phyloP scores from a whole-genome alignment of 192 early-diverging fungal genomes.

The Coemansia sp. region DNA sequence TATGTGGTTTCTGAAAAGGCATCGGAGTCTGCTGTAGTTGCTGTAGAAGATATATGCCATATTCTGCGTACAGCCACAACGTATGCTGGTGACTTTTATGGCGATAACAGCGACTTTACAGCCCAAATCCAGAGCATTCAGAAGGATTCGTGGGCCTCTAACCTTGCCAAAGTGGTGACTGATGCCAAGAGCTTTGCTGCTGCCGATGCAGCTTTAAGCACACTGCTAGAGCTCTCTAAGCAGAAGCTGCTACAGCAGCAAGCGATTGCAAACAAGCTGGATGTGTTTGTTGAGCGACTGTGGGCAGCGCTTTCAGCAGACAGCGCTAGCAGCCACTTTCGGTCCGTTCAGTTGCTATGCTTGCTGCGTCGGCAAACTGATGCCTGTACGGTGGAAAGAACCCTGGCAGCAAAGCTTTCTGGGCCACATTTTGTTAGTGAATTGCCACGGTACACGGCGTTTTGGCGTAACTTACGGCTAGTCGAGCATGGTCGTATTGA shows the following conservation, averaged over 20 bases:
- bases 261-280: slow-evolving; percentile 1
- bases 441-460: slow-evolving; percentile 27
- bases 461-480: slow-evolving; percentile 39
- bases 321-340: slow-evolving; percentile 57
- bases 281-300: slow-evolving; percentile 40
- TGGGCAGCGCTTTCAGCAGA: slow-evolving; percentile 69
- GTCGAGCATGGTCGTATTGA: slow-evolving; percentile 9
- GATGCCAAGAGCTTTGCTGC: slow-evolving; percentile 15
- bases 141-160: slow-evolving; percentile 28
- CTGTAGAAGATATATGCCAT: slow-evolving; percentile 41
- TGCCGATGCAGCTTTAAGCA: slow-evolving; percentile 19
- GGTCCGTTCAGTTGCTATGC: slow-evolving; percentile 67
- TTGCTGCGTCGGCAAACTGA: slow-evolving; percentile 45
- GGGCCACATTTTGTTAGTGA: slow-evolving; percentile 10
- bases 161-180: slow-evolving; percentile 19
- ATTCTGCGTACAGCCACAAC: slow-evolving; percentile 23
- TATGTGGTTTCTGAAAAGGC: slow-evolving; percentile 1
- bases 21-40: slow-evolving; percentile 5
- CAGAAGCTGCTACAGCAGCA: slow-evolving; percentile 12
- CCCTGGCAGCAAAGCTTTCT: slow-evolving; percentile 25
- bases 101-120: background rate
- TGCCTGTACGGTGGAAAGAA: slow-evolving; percentile 27
- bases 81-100: slow-evolving; percentile 24
- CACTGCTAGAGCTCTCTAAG: slow-evolving; percentile 32
- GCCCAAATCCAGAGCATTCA: too few species aligned